Evolutionary conservation across 1,284 basidiomycete genomes (phyloP).

Genomic region (Porogramme epimiltina): DNA sequence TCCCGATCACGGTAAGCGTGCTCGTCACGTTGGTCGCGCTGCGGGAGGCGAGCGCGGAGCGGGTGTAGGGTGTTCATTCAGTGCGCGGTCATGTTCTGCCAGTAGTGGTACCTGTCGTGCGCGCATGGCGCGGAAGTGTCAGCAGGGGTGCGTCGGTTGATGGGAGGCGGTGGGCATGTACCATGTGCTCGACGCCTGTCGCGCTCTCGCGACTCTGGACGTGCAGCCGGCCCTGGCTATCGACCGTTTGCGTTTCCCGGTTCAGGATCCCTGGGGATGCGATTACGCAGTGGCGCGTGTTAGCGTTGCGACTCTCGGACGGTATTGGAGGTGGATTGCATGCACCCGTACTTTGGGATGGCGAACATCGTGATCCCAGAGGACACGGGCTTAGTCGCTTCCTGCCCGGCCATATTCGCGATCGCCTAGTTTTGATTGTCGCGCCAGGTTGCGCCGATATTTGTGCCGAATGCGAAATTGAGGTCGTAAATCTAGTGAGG

Average conservation of each 20-base stretch:
- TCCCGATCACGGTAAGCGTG: conserved; percentile 43
- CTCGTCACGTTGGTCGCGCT: conserved; percentile 40
- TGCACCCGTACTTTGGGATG: conserved; percentile 44
- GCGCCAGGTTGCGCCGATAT: conserved; percentile 38
- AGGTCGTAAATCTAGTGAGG: conserved; percentile 43
- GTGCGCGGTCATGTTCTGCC: conserved; percentile 36
- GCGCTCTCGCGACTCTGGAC: conserved; percentile 46
- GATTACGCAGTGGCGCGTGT: no score
- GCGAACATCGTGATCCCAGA: conserved; percentile 42
- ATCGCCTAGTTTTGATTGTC: conserved; percentile 43
- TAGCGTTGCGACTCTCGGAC: background rate
- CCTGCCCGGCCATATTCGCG: conserved; percentile 27
- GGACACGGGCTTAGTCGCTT: conserved; percentile 38
- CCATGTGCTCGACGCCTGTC: conserved; percentile 41
- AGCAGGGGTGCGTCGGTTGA: background rate
- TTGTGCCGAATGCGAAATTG: conserved; percentile 38
- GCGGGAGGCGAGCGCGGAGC: conserved; percentile 25
- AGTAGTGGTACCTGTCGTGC: conserved; percentile 48
- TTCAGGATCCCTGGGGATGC: conserved; percentile 42
- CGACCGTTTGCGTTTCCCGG: conserved; percentile 44
- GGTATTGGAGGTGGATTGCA: background rate
- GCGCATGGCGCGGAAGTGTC: background rate
- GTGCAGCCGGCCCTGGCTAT: conserved; percentile 39
- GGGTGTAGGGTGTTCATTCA: conserved; percentile 43
- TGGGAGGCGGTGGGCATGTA: conserved; percentile 14